phyloP scores from a whole-genome alignment of 2,329 filamentous ascomycete species.

The Amylocarpus encephaloides region DNA sequence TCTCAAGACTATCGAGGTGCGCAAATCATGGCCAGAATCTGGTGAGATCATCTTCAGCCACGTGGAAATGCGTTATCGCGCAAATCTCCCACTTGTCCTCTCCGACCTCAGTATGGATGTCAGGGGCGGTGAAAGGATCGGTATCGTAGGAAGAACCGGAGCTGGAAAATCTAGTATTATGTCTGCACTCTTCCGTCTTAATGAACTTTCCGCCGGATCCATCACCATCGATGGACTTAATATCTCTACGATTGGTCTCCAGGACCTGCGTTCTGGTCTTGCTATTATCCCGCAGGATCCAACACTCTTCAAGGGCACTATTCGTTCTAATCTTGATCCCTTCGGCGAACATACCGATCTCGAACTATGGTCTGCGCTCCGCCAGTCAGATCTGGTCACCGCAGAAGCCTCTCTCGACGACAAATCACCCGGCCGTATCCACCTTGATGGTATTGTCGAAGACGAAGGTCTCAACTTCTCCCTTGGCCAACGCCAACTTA shows the following conservation, averaged over 20 bases:
- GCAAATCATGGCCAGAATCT: slow-evolving; percentile 73
- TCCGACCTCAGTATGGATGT: slow-evolving; percentile 67
- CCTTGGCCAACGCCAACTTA: slow-evolving; percentile 87
- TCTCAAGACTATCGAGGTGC: slow-evolving; percentile 67
- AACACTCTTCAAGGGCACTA: slow-evolving; percentile 74
- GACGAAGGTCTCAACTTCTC: slow-evolving; percentile 97
- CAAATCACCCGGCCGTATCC: slow-evolving; percentile 52
- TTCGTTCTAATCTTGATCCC: slow-evolving; percentile 73
- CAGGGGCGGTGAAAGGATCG: slow-evolving; percentile 68
- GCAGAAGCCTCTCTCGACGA: slow-evolving; percentile 35
- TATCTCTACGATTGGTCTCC: slow-evolving; percentile 67
- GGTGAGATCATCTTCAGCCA: slow-evolving; percentile 74
- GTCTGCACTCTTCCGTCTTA: slow-evolving; percentile 72
- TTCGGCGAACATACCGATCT: slow-evolving; percentile 74
- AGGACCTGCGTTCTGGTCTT: slow-evolving; percentile 68
- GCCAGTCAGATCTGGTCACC: slow-evolving; percentile 67
- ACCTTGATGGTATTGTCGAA: slow-evolving; percentile 79
- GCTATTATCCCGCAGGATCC: slow-evolving; percentile 83
- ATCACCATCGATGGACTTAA: slow-evolving; percentile 62
- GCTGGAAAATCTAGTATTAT: slow-evolving; percentile 82
- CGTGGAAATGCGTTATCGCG: slow-evolving; percentile 73
- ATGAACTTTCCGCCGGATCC: slow-evolving; percentile 55
- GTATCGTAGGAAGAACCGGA: slow-evolving; percentile 74
- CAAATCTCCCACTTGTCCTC: slow-evolving; percentile 65
- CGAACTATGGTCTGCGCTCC: slow-evolving; percentile 70